phyloP scores from a whole-genome alignment of 345 rosid genomes.

The Camelina sativa region DNA sequence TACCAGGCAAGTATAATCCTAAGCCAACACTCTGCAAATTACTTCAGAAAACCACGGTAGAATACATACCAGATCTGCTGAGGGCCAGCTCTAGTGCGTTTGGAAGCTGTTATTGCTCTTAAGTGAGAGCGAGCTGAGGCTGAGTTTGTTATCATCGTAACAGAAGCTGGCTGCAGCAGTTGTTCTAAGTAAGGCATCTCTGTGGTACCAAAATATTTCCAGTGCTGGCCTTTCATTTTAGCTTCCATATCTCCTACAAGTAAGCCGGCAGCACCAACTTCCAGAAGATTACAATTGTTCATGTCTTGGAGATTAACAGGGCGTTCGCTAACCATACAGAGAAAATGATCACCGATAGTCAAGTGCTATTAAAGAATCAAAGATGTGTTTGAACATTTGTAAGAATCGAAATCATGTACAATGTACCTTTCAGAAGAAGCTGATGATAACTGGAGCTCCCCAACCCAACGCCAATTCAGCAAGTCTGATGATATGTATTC shows the following conservation, averaged over 20 bases:
- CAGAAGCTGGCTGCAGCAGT: conserved; percentile 87
- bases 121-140: conserved; percentile 78
- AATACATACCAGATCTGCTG: conserved; percentile 76
- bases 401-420: conserved; percentile 24
- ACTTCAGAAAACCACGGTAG: conserved; percentile 18
- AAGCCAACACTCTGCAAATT: conserved; percentile 24
- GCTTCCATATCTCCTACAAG: conserved; percentile 96
- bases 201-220: conserved; percentile 89
- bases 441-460: conserved; percentile 62
- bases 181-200: conserved; percentile 97
- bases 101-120: conserved; percentile 87
- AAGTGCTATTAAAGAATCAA: conserved; percentile 24
- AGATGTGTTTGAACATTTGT: conserved; percentile 20
- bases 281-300: conserved; percentile 75
- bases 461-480: conserved; percentile 89
- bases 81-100: conserved; percentile 82
- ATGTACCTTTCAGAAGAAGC: conserved; percentile 73
- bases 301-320: conserved; percentile 65
- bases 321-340: conserved; percentile 52
- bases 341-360: conserved; percentile 23
- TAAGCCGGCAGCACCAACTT: conserved; percentile 96
- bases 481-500: conserved; percentile 77
- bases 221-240: conserved; percentile 87
- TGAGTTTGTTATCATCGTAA: conserved; percentile 71
- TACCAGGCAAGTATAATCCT: conserved; percentile 25